Evolutionary conservation across 306 rosid genomes (phyloP), one percentile per base, ranked within the genome.

Genomic region (Benincasa hispida): DNA sequence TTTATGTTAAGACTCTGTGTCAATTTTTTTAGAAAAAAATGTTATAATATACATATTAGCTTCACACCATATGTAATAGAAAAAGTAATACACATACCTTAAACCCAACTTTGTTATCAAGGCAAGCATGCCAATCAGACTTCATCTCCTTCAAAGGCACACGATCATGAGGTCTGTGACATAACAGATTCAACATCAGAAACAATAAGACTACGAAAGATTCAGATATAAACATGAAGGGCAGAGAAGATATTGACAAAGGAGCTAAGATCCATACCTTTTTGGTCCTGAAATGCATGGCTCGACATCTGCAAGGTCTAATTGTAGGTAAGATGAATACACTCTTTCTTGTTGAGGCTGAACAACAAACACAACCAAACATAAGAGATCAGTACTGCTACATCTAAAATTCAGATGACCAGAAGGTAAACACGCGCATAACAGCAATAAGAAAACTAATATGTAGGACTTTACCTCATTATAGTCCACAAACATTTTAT

Each of bases 221-320:
- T 70, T 70, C 42, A 8, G 42, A 18, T 50, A 17, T 13, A 28
- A 28, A 74, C 48, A 39, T 54, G 60, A 67, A 75, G 34, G 35
- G 25, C 78, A 66, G 14, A 11, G 34, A 24, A 39, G 67, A 53
- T 60, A 35, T 12, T 60, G 25, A 65, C 54, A 63, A 37, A 72
- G 45, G 59, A 69, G 78, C 73, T 54, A 39, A 63, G 18, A 48
- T 15, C 67, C 75, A 63, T 66, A 92, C 99, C 98, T 92, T 88
- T 95, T 95, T 25, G 99, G 99, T 74, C 99, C 99, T 6, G 98
- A 95, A 47, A 95, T 35, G 79, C 98, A 95, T 63, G 99, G 96
- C 72, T 77, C 97, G 45, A 95, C 99, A 14, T 87, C 92, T 0
- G 87, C 75, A 76, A 95, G 97, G 83, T 89, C 83, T 88, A 95